A percentile compares a stretch with the other conserved stretches of the same genome.
These are phyloP conservation scores for Linum lewisii DNA, from an alignment of 345 rosid species.

Conservation along the genomic window DNA sequence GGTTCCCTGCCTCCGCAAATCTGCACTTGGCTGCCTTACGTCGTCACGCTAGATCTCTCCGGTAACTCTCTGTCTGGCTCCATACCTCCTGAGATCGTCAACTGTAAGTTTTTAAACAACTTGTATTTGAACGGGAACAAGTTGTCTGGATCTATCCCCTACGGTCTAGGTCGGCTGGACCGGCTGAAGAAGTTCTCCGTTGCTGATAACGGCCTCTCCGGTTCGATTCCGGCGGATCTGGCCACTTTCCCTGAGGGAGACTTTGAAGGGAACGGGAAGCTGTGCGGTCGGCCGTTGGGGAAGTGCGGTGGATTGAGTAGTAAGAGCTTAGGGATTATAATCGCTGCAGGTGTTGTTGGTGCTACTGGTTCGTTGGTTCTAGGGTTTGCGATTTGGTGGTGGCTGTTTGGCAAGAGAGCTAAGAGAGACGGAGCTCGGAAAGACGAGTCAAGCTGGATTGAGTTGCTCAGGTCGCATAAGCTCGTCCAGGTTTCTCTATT, in stretches of 20 bases:
- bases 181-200: constrained; percentile 40
- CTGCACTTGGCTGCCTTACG: constrained; percentile 47
- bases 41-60: constrained; percentile 47
- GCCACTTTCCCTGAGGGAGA: constrained; percentile 20
- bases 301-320: constrained; percentile 37
- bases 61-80: constrained; percentile 36
- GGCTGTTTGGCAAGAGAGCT: constrained; percentile 18
- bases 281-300: constrained; percentile 47
- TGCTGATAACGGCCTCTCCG: constrained; percentile 35
- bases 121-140: constrained; percentile 30
- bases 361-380: constrained; percentile 31
- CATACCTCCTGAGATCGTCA: constrained; percentile 36
- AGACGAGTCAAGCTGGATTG: constrained; percentile 44
- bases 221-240: constrained; percentile 40
- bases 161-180: constrained; percentile 30
- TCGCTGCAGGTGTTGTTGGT: constrained; percentile 36
- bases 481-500: constrained; percentile 55
- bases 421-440: constrained; percentile 16
- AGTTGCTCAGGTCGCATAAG: constrained; percentile 38
- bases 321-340: constrained; percentile 32
- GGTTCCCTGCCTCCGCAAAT: constrained; percentile 46
- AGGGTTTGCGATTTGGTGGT: constrained; percentile 45
- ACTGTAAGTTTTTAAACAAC: constrained; percentile 40
- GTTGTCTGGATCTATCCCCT: constrained; percentile 47
- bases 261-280: constrained; percentile 30